Conservation (phyloP, 768 basidiomycete species). For the Tephrocybe sp. region DNA sequence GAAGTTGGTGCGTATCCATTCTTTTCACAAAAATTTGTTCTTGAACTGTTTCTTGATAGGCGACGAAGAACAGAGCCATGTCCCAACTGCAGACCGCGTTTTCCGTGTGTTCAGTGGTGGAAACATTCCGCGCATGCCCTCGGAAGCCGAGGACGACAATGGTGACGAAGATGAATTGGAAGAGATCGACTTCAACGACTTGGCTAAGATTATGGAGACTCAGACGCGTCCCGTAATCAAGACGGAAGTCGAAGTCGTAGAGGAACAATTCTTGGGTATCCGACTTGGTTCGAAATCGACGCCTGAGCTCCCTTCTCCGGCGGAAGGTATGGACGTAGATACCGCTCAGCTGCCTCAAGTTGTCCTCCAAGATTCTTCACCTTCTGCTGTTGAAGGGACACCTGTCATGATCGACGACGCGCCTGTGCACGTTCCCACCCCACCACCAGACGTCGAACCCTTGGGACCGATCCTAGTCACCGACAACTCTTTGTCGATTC, state of each 20-base stretch:
- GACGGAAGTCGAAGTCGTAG: constrained; percentile 18
- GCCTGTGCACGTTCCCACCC: no score
- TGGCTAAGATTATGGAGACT: constrained; percentile 43
- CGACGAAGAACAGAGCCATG: constrained; percentile 50
- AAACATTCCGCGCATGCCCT: constrained; percentile 21
- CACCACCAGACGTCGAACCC: no score
- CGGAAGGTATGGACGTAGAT: not conserved
- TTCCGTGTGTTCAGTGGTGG: constrained; percentile 57
- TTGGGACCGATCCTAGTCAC: no score
- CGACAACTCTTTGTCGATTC: no score
- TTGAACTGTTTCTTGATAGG: constrained; percentile 25
- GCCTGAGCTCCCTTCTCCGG: not conserved
- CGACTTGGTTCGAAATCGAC: constrained; percentile 14
- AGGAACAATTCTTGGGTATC: constrained; percentile 39
- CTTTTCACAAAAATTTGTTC: not conserved
- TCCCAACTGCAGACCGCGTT: constrained; percentile 73
- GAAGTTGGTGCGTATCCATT: constrained; percentile 41
- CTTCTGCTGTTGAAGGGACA: not conserved
- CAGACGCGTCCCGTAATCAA: constrained; percentile 14
- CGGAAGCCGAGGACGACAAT: constrained; percentile 31
- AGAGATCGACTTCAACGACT: constrained; percentile 68
- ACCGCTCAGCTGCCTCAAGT: no score
- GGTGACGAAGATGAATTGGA: constrained; percentile 40
- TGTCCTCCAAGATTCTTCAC: not conserved
- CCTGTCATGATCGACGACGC: not conserved